A percentile compares a stretch with the other conserved stretches of the same genome.
These are phyloP conservation scores for Anaeromyces robustus DNA, from an alignment of 192 early-diverging fungal genomes.

Conservation along the genomic window DNA sequence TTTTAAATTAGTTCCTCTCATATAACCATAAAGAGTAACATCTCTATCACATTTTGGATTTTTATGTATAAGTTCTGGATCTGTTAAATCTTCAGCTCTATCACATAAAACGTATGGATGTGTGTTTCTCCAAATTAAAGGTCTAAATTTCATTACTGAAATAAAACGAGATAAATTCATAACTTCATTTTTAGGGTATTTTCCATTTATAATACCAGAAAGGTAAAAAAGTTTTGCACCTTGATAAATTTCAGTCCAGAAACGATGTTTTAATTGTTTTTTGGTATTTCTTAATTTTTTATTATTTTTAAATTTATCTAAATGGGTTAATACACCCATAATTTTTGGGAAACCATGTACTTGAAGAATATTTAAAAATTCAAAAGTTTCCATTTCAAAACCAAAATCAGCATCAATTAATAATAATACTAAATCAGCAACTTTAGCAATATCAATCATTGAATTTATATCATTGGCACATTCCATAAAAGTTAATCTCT, in stretches of 20 bases:
- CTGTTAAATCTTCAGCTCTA: slow-evolving; percentile 90
- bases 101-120: slow-evolving; percentile 98
- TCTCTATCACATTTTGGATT: slow-evolving; percentile 82
- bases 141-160: slow-evolving; percentile 96
- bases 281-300: slow-evolving; percentile 77
- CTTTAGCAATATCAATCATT: slow-evolving; percentile 95
- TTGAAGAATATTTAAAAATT: slow-evolving; percentile 94
- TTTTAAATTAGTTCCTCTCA: slow-evolving; percentile 91
- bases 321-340: slow-evolving; percentile 93
- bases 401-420: slow-evolving; percentile 95
- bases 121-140: slow-evolving; percentile 88
- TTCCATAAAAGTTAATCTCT: slow-evolving; percentile 93
- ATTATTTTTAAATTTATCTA: slow-evolving; percentile 90
- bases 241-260: slow-evolving; percentile 99
- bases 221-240: slow-evolving; percentile 98
- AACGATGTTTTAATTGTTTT: slow-evolving; percentile 91
- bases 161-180: slow-evolving; percentile 91
- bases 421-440: slow-evolving; percentile 88
- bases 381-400: slow-evolving; percentile 99
- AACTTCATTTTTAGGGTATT: slow-evolving; percentile 85
- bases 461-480: slow-evolving; percentile 91
- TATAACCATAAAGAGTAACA: slow-evolving; percentile 86
- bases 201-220: slow-evolving; percentile 87
- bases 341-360: slow-evolving; percentile 94
- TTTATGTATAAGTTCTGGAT: slow-evolving; percentile 62